Conservation (phyloP, 2,329 filamentous ascomycete genomes). For the Bipolaris cookei region DNA sequence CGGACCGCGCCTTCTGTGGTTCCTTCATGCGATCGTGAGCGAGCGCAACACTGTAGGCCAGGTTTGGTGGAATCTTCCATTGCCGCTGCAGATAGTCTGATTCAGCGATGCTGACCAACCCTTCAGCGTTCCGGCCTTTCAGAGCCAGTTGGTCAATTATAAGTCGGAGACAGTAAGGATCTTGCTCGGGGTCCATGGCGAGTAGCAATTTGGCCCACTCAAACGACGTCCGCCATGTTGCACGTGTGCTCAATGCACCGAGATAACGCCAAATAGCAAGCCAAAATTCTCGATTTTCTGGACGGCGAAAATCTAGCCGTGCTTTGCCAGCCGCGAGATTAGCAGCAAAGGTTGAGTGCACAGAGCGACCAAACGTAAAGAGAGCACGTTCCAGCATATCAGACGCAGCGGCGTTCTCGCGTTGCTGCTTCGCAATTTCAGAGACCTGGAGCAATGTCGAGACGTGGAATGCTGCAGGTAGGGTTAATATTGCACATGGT, state of each 20-base stretch:
- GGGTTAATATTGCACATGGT: conserved; percentile 23
- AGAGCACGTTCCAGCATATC: conserved; percentile 90
- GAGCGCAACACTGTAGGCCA: conserved; percentile 76
- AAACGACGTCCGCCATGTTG: conserved; percentile 90
- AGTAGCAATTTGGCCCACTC: conserved; percentile 92
- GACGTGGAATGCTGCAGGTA: conserved; percentile 77
- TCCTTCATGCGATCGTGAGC: conserved; percentile 77
- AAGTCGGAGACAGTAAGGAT: conserved; percentile 83
- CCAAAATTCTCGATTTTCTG: conserved; percentile 92
- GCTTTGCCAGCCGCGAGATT: conserved; percentile 79
- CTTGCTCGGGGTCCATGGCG: conserved; percentile 71
- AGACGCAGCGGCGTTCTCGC: conserved; percentile 82
- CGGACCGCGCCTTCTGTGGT: conserved; percentile 66
- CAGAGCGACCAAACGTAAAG: conserved; percentile 89
- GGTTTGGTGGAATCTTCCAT: conserved; percentile 68
- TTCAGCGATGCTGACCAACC: conserved; percentile 73
- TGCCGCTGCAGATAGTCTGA: conserved; percentile 56
- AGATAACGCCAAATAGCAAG: conserved; percentile 90
- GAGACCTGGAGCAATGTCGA: conserved; percentile 93
- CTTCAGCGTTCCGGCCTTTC: conserved; percentile 76
- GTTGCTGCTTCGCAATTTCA: conserved; percentile 88
- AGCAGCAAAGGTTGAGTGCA: conserved; percentile 80
- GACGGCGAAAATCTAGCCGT: conserved; percentile 77
- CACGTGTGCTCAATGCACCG: conserved; percentile 81
- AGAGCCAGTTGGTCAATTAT: conserved; percentile 84